These are phyloP conservation scores for Pyrrhoderma lamaoense DNA, from an alignment of 1,284 basidiomycete species.

Conservation along the genomic window DNA sequence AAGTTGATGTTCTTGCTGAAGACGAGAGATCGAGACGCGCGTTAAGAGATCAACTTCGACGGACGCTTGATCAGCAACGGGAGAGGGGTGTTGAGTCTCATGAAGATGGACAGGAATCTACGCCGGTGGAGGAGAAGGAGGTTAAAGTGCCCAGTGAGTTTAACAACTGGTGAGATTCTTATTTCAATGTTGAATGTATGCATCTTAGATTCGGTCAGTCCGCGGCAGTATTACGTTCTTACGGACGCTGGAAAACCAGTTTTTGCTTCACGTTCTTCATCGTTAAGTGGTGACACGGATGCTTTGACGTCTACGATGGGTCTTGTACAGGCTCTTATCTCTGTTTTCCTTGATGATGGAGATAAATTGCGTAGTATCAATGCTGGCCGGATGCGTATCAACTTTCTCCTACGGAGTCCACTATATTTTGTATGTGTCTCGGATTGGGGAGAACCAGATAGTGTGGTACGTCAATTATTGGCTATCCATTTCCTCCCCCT, in stretches of 20 bases:
- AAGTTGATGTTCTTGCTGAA: constrained; percentile 31
- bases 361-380: constrained; percentile 80
- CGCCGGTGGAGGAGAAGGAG: not conserved
- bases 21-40: constrained; percentile 56
- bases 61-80: constrained; percentile 48
- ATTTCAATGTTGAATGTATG: constrained; percentile 19
- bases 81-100: constrained; percentile 24
- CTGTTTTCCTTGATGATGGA: constrained; percentile 80
- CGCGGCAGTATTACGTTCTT: constrained; percentile 86
- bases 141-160: not conserved
- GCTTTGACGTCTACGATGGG: constrained; percentile 78
- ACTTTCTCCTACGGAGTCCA: constrained; percentile 80
- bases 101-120: not conserved
- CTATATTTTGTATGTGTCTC: constrained; percentile 89
- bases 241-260: constrained; percentile 94
- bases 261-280: constrained; percentile 40
- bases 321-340: constrained; percentile 91
- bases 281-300: constrained; percentile 28
- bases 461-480: constrained; percentile 60
- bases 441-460: constrained; percentile 90
- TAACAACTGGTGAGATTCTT: not conserved
- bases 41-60: constrained; percentile 61
- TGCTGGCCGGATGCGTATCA: constrained; percentile 69
- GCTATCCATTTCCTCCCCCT: not conserved
- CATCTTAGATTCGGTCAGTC: constrained; percentile 42